phyloP scores from a whole-genome alignment of 31 red algal species.

The Odonthalia washingtoniensis region DNA sequence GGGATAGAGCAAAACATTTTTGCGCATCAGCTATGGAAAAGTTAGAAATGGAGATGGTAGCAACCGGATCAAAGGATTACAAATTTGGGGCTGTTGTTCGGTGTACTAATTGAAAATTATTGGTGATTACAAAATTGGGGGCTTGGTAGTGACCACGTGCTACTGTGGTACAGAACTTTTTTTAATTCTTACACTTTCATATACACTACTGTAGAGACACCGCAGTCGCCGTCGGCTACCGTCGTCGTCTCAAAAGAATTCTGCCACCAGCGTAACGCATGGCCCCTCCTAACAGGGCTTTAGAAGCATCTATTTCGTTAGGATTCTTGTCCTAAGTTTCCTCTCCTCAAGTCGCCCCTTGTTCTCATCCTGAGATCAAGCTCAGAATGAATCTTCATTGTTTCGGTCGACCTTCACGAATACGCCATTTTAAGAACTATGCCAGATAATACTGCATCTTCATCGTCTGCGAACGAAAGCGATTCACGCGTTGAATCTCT shows the following conservation, averaged over 20 bases:
- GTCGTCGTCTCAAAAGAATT: neutral
- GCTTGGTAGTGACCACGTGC: neutral
- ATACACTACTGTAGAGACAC: neutral
- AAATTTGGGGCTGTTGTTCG: too few relatives aligned
- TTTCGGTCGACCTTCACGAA: neutral
- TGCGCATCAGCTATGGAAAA: too few relatives aligned
- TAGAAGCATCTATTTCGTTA: neutral
- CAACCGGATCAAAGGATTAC: too few relatives aligned
- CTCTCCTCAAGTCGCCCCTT: neutral
- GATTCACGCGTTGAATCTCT: neutral
- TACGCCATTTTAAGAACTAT: neutral
- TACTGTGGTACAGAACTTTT: neutral
- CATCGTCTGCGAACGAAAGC: conserved; percentile 8
- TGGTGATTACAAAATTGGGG: neutral
- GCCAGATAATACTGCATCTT: neutral
- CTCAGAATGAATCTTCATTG: neutral
- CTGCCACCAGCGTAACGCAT: neutral
- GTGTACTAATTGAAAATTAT: neutral
- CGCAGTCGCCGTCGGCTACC: neutral
- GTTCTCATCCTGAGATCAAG: neutral
- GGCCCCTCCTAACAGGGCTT: neutral
- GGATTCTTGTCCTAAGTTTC: neutral
- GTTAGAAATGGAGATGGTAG: too few relatives aligned
- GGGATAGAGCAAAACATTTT: too few relatives aligned
- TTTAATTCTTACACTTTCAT: neutral